Percentiles rank a stretch among this genome's conserved stretches.
Evolutionary conservation across 2,329 filamentous ascomycete genomes (phyloP).

Genomic region (Dryadomyces quercivorus): DNA sequence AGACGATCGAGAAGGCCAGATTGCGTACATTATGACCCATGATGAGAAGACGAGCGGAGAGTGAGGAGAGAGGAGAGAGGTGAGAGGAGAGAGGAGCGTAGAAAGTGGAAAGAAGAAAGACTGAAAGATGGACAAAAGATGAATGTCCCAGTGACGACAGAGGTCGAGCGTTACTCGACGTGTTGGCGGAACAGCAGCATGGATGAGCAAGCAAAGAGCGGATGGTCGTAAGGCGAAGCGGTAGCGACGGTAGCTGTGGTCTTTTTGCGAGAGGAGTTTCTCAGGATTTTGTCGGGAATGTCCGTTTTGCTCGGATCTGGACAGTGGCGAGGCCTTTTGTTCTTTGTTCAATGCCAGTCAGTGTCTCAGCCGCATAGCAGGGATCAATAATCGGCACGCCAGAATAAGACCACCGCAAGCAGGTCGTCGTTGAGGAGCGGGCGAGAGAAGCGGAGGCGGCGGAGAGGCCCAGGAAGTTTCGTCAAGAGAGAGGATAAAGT

Average conservation of each 20-base stretch:
- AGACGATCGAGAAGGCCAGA: not conserved
- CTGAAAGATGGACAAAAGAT: not conserved
- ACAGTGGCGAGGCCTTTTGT: not conserved
- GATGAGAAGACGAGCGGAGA: not conserved
- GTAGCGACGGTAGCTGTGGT: too few relatives aligned
- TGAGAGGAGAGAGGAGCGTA: not conserved
- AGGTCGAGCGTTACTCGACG: too few relatives aligned
- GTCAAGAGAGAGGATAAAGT: not conserved
- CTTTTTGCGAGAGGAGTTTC: not conserved
- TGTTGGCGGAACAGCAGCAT: not conserved
- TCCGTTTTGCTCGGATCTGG: not conserved
- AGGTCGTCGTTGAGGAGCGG: not conserved
- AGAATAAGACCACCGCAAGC: constrained; percentile 8
- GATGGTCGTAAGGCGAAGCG: not conserved
- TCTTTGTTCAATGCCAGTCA: not conserved
- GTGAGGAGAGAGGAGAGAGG: not conserved
- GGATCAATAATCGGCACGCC: not conserved
- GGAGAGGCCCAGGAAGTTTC: not conserved
- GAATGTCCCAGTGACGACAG: not conserved
- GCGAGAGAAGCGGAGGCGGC: not conserved
- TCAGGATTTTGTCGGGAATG: too few relatives aligned
- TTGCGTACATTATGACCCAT: not conserved
- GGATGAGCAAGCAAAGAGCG: not conserved
- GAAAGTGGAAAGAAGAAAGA: not conserved
- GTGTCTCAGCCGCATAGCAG: constrained; percentile 7